Percentiles rank a stretch among this genome's conserved stretches.
Conservation (phyloP, 305 asterid genomes). For the Solanum hybrid region DNA sequence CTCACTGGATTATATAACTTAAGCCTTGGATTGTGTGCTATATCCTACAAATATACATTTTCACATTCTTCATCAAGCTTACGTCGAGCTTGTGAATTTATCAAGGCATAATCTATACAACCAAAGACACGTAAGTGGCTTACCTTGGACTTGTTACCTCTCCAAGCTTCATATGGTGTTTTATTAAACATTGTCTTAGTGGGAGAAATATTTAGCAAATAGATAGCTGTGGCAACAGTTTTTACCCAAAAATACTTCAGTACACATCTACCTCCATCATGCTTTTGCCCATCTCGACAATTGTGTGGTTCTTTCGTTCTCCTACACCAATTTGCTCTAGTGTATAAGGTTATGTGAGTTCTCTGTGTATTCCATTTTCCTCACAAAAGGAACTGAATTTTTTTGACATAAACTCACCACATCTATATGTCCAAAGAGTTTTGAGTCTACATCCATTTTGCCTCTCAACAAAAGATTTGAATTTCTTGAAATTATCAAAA, state of each 20-base stretch:
- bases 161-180: not conserved
- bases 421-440: not conserved
- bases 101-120: not conserved
- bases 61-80: not conserved
- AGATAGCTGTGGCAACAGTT: not conserved
- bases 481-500: not conserved
- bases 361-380: not conserved
- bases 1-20: not conserved
- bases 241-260: not conserved
- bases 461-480: not conserved
- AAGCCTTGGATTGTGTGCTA: not conserved
- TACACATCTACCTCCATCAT: not conserved
- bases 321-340: not conserved
- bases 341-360: not conserved
- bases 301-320: not conserved
- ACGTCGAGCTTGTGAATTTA: not conserved
- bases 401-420: not conserved
- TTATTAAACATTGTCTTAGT: not conserved
- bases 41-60: not conserved
- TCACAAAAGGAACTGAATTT: not conserved
- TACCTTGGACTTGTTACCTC: not conserved
- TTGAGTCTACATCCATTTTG: not conserved
- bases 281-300: not conserved
- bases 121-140: not conserved
- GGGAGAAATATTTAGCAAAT: not conserved